Evolutionary conservation across 225 moss, liverwort and hornwort genomes (phyloP), one percentile per base, ranked within the genome.

Genomic region (Straminergon stramineum): DNA sequence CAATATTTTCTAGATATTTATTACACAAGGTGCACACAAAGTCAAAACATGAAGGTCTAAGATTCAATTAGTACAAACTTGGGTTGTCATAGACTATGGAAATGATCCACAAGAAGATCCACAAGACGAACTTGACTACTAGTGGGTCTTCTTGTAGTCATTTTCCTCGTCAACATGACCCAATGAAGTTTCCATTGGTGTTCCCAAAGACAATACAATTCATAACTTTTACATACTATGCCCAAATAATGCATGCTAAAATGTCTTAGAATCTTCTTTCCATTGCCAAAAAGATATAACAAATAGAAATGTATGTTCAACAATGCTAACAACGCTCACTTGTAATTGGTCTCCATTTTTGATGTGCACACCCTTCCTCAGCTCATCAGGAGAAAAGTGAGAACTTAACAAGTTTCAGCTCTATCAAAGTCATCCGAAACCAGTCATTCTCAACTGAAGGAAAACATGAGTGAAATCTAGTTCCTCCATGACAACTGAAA

Each of bases 71-170:
- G 6, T 28, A 73, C 9, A 28, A 43, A 10, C 4, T 27, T 10
- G 27, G 8, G 10, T 0, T 1, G 0, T 48, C 0, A 0, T 28
- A 28, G 28, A 74, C 10, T 15, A 74, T 5, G 3, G 1, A 17
- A 74, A 10, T 17, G 28, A 27, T 45, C 9, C 28, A 27, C 26
- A 41, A 26, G 5, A 73, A 73, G 73, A 73, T 43, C 3, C 17
- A 74, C 18, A 45, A 17, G 45, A 18, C 9, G 0, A 30, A 18
- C 11, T 48, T 30, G 7, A 75, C 75, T 48, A 30, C 11, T 45
- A 8, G 4, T 45, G 30, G 6, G 4, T 18, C 31, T 48, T 48
- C 31, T 6, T 18, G 18, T 28, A 75, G 7, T 11, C 6, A 18
- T 48, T 18, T 18, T 48, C 17, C 31, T 30, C 7, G 11, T 48